Conservation (phyloP, 371 early-diverging fungal species). For the Mucor racemosus region DNA sequence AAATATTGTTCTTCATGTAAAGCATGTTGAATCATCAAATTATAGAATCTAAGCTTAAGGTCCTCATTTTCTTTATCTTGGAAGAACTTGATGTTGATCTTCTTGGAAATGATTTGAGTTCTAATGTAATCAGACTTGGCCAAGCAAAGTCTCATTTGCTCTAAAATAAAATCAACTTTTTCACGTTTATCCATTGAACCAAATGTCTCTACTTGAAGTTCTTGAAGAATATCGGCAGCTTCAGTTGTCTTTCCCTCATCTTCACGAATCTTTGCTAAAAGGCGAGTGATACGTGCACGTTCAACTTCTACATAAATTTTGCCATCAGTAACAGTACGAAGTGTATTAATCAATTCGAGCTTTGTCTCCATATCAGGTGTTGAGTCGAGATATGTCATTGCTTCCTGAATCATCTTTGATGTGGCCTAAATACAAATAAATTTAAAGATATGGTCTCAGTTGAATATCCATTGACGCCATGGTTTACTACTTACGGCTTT, state of each 20-base stretch:
- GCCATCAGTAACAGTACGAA: slow-evolving; percentile 96
- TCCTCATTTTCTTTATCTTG: slow-evolving; percentile 85
- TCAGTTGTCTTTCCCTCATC: slow-evolving; percentile 87
- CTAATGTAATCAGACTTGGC: slow-evolving; percentile 91
- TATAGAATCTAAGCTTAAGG: slow-evolving; percentile 92
- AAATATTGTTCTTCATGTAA: slow-evolving; percentile 90
- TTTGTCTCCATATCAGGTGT: slow-evolving; percentile 83
- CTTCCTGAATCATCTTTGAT: slow-evolving; percentile 93
- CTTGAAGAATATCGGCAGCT: slow-evolving; percentile 96
- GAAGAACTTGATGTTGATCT: slow-evolving; percentile 94
- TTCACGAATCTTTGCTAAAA: slow-evolving; percentile 88
- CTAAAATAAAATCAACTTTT: slow-evolving; percentile 97
- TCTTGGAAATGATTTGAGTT: slow-evolving; percentile 91
- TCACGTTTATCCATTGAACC: slow-evolving; percentile 98
- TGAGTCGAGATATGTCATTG: slow-evolving; percentile 86
- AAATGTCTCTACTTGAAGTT: slow-evolving; percentile 97
- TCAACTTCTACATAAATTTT: slow-evolving; percentile 99
- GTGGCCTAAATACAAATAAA: slow-evolving; percentile 69
- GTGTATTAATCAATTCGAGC: slow-evolving; percentile 90
- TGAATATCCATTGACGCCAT: too few relatives aligned
- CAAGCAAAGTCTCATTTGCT: slow-evolving; percentile 95
- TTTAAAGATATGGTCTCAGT: neutral
- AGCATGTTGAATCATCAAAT: slow-evolving; percentile 94
- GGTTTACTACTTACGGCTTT: slow-evolving; percentile 69
- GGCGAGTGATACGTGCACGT: slow-evolving; percentile 92